These are phyloP conservation scores for Candida wancherniae DNA, from an alignment of 805 yeast species.

Conservation along the genomic window DNA sequence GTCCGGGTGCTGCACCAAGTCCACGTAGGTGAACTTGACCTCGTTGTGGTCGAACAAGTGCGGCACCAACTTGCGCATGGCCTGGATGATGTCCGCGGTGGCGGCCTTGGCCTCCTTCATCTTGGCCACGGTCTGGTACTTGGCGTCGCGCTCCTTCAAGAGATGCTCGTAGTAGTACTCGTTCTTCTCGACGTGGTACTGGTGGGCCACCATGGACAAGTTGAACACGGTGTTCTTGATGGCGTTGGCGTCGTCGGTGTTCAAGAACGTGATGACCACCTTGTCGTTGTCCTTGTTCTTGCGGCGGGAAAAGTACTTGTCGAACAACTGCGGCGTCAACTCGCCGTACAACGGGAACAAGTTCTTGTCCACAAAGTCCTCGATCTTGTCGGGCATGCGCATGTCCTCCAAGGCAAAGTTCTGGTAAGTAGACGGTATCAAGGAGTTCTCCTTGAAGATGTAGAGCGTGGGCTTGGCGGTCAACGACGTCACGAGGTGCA, in stretches of 20 bases:
- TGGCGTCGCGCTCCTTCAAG: conserved; percentile 25
- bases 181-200: conserved; percentile 43
- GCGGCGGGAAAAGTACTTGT: conserved; percentile 28
- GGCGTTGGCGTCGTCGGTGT: conserved; percentile 30
- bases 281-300: conserved; percentile 29
- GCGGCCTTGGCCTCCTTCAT: conserved; percentile 43
- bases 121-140: conserved; percentile 38
- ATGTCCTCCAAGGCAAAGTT: conserved; percentile 62
- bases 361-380: conserved; percentile 46
- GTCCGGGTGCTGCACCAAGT: conserved; percentile 35
- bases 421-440: conserved; percentile 50
- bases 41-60: conserved; percentile 41
- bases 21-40: conserved; percentile 47
- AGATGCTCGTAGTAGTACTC: conserved; percentile 35
- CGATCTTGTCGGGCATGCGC: conserved; percentile 45
- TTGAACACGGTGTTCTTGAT: conserved; percentile 33
- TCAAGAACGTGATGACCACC: conserved; percentile 47
- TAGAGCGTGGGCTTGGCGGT: conserved; percentile 60
- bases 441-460: conserved; percentile 53
- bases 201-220: conserved; percentile 44
- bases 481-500: conserved; percentile 47
- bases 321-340: conserved; percentile 37
- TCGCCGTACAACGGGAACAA: conserved; percentile 52
- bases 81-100: conserved; percentile 40
- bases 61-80: conserved; percentile 47